These are phyloP conservation scores for Crinitomyces ghanaensis DNA, from an alignment of 805 yeast genomes.

Conservation along the genomic window DNA sequence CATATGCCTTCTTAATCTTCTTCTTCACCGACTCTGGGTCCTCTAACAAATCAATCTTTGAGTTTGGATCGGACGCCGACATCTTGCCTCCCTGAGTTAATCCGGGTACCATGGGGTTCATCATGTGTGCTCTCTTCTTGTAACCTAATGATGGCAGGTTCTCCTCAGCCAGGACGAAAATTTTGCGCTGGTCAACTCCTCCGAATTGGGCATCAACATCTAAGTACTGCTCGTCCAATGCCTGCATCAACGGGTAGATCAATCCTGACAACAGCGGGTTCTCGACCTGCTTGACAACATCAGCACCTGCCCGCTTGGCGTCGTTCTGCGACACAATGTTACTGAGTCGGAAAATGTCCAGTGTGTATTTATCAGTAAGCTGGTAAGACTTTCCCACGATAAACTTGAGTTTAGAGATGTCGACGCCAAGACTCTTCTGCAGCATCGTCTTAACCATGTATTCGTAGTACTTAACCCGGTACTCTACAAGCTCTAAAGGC, in stretches of 20 bases:
- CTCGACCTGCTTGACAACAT: slow-evolving; percentile 94
- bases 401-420: slow-evolving; percentile 77
- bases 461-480: slow-evolving; percentile 88
- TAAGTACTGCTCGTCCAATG: slow-evolving; percentile 86
- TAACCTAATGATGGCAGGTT: slow-evolving; percentile 77
- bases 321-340: slow-evolving; percentile 86
- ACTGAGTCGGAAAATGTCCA: slow-evolving; percentile 81
- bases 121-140: slow-evolving; percentile 94
- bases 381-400: slow-evolving; percentile 89
- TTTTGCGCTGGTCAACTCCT: slow-evolving; percentile 98
- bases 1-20: slow-evolving; percentile 85
- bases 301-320: slow-evolving; percentile 98
- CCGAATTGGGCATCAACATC: slow-evolving; percentile 93
- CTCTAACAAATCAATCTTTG: slow-evolving; percentile 87
- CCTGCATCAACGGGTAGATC: slow-evolving; percentile 98
- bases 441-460: slow-evolving; percentile 72
- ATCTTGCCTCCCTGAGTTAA: slow-evolving; percentile 91
- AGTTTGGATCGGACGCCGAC: slow-evolving; percentile 98
- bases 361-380: slow-evolving; percentile 58
- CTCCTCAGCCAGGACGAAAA: slow-evolving; percentile 94
- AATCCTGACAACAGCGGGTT: slow-evolving; percentile 89
- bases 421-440: slow-evolving; percentile 76
- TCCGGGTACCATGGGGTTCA: slow-evolving; percentile 99
- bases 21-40: slow-evolving; percentile 79
- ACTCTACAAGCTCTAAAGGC: slow-evolving; percentile 77